Percentiles rank a stretch among this genome's conserved stretches.
Evolutionary conservation across 164 flowering plant species (phyloP).

Genomic region (Sextonia rubra): DNA sequence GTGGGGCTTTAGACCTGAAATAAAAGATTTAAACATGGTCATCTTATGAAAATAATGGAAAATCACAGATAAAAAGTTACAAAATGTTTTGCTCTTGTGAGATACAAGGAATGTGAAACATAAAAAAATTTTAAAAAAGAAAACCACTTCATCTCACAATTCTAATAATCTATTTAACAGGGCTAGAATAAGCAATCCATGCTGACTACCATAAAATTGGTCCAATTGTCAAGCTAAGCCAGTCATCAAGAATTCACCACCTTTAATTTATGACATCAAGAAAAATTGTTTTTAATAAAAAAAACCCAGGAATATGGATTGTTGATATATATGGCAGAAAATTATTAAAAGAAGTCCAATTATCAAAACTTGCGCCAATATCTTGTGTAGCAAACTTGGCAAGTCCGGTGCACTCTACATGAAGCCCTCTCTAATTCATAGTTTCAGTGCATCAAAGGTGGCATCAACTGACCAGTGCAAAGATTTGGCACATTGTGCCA

Average conservation of each 20-base stretch:
- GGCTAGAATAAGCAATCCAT: neutral
- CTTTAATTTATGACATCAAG: neutral
- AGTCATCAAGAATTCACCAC: neutral
- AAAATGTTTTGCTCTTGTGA: too few relatives aligned
- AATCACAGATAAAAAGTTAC: too few relatives aligned
- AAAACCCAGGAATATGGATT: neutral
- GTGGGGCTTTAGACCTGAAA: neutral
- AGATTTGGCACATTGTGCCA: neutral
- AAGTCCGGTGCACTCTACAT: neutral
- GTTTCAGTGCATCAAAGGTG: neutral
- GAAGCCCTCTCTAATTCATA: neutral
- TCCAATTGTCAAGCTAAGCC: neutral
- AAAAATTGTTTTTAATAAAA: too few relatives aligned
- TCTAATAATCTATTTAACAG: neutral
- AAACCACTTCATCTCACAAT: neutral
- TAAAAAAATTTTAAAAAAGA: too few relatives aligned
- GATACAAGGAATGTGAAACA: neutral
- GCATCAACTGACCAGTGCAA: neutral
- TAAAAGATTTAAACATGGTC: neutral
- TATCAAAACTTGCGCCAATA: neutral
- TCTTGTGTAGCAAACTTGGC: neutral
- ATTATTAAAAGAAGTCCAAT: neutral
- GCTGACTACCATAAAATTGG: neutral
- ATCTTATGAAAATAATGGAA: neutral
- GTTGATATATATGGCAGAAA: neutral